Evolutionary conservation across 768 basidiomycete species (phyloP), one percentile per base, ranked within the genome.

Genomic region (Gloeopeniophorella convolvens): DNA sequence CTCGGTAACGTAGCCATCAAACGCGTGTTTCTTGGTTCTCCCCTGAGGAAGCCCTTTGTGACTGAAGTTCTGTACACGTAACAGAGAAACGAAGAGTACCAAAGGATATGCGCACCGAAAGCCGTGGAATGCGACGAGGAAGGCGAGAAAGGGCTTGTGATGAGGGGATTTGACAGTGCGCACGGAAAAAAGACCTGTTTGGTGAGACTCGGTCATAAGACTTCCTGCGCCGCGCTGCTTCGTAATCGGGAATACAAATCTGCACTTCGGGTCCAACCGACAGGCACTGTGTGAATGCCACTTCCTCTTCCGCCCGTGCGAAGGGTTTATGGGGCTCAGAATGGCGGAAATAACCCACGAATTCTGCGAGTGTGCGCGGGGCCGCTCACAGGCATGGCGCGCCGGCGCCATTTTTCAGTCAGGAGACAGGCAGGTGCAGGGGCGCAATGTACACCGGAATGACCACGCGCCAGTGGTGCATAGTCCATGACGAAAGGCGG

Each of bases 11-110:
- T 48, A 53, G 48, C 40, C 33, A 28, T 40, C 30, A 53, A n/a
- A 24, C 39, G 21, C 21, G 13, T 53, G 23, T 30, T 41, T 53
- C 48, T 47, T 53, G n/a, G 32, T 40, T 35, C 40, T 30, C 9
- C 37, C 20, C 33, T 23, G 41, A 12, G 21, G 28, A 50, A 26
- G 24, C 21, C 11, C 20, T 24, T 42, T 40, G 40, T 11, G 9
- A 44, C 28, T 36, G 23, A 37, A 36, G 34, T 37, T 48, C 45
- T 18, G 28, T 53, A 53, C 51, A 53, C 51, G 51, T 53, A 53
- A 53, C 48, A 18, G 35, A 42, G 21, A 20, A 24, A 23, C 26
- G 33, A 12, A 41, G 36, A 27, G 16, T 16, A 24, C 36, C 51
- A 32, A 47, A 18, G 40, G 33, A 45, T 24, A 20, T 28, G 35